Evolutionary conservation across 2,329 filamentous ascomycete species (phyloP), one percentile per base, ranked within the genome.

Genomic region (Trichophaea hybrida): DNA sequence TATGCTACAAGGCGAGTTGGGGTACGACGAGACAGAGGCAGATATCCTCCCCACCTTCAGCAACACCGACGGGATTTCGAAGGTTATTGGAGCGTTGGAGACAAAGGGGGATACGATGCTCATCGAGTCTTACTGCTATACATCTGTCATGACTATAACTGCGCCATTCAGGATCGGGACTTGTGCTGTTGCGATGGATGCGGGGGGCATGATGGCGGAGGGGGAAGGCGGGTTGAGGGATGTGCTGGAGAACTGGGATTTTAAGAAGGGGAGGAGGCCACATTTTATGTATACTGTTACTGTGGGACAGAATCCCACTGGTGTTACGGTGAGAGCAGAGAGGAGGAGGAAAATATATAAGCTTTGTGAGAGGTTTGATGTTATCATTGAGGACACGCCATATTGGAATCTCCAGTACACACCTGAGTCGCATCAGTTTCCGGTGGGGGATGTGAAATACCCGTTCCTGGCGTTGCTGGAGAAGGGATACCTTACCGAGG

Each of bases 351-450:
- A 89, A 55, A 78, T 96, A 33, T 96, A 96, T 70, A 80, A 78
- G 15, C 71, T 96, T 12, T 93, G 86, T 73, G 82, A 82, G 70
- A 80, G 84, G 70, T 94, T 88, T 73, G 89, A 96, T 71, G 80
- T 96, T 64, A 80, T 96, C 65, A 75, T 94, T 63, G 91, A 97
- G 72, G 91, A 97, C 68, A 90, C 96, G 64, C 91, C 91, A 5
- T 96, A 96, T 75, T 96, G 88, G 87, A 91, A 93, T 71, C 77
- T 97, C 6, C 91, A 96, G 71, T 96, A 81, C 72, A 88, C 88
- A 0, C 86, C 38, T 55, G 67, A 59, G 52, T 68, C 55, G 24
- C 61, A 61, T 61, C 70, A 67, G 58, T 71, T 64, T 61, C 73
- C 68, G 57, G 15, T 2, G 4, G 72, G 73, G 52, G 75, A 80